Evolutionary conservation across 1,284 basidiomycete genomes (phyloP), one percentile per base, ranked within the genome.

Genomic region (Mycosarcoma mackinlayi): DNA sequence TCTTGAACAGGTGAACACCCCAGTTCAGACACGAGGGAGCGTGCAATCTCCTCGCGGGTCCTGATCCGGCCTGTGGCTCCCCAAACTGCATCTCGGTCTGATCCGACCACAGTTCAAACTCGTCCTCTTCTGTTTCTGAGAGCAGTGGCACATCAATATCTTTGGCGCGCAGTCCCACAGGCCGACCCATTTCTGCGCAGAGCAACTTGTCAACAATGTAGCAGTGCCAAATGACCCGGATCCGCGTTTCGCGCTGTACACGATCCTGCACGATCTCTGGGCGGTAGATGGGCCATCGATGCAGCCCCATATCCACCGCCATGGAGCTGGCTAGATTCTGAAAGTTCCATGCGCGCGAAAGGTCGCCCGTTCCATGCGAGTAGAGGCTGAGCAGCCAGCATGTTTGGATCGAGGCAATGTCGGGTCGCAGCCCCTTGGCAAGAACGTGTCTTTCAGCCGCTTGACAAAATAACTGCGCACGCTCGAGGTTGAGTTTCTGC

Each of bases 161-260:
- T 4, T 82, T 75, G 31, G 82, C 84, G 1, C 82, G 77, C 21
- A 85, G 73, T 7, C 84, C 75, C 42, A 79, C 81, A 0, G 84
- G 80, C 7, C 84, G 79, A 4, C 85, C 85, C 37, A 84, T 85
- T 67, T 85, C 85, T 64, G 84, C 70, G 30, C 63, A 77, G 4
- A 85, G 68, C 14, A 83, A 75, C 73, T 84, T 85, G 74, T 84
- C 84, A 24, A 85, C 65, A 31, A 85, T 81, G 57, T 85, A 85
- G 48, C 79, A 80, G 65, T 83, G 83, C 84, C 84, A 85, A 48
- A 81, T 85, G 41, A 84, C 80, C 8, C 85, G 73, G 10, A 83
- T 80, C 4, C 84, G 76, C 9, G 81, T 80, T 50, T 84, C 81
- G 25, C 76, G 59, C 39, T 84, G 76, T 14, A 72, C 68, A 5